These are phyloP conservation scores for Spathaspora gorwiae DNA, from an alignment of 805 yeast genomes.

Conservation along the genomic window DNA sequence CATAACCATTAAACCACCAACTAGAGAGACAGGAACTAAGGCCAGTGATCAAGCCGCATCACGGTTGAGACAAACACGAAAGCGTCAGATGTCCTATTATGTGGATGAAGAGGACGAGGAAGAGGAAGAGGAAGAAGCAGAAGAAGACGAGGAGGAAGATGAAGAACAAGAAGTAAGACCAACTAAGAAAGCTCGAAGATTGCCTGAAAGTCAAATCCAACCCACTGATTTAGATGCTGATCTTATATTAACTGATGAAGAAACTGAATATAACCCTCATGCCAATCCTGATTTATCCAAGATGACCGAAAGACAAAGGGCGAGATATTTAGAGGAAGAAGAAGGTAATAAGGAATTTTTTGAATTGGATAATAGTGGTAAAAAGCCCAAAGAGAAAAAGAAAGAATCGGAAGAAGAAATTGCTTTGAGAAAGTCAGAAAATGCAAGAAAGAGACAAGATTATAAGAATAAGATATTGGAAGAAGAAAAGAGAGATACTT, in stretches of 20 bases:
- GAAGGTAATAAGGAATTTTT: constrained; percentile 19
- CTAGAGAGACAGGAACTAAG: not conserved
- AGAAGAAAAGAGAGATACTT: constrained; percentile 89
- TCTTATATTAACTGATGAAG: constrained; percentile 36
- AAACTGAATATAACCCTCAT: constrained; percentile 40
- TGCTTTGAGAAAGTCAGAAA: constrained; percentile 77
- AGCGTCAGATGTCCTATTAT: constrained; percentile 34
- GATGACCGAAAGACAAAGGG: constrained; percentile 56
- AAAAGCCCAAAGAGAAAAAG: constrained; percentile 42
- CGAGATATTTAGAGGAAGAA: constrained; percentile 26
- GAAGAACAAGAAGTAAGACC: not conserved
- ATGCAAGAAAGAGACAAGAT: constrained; percentile 83
- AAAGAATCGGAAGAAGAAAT: constrained; percentile 79
- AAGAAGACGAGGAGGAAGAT: constrained; percentile 8
- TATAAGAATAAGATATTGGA: constrained; percentile 76
- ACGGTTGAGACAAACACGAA: constrained; percentile 23
- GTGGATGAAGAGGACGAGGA: constrained; percentile 30
- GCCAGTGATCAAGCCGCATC: not conserved
- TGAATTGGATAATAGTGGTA: constrained; percentile 22
- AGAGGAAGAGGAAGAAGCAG: constrained; percentile 19
- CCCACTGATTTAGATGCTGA: constrained; percentile 34
- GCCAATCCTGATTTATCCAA: constrained; percentile 40
- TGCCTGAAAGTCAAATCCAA: constrained; percentile 13
- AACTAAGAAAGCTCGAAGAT: constrained; percentile 4
- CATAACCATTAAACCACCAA: constrained; percentile 8